These are phyloP conservation scores for Kwoniella heveanensis DNA, from an alignment of 768 basidiomycete species.

Conservation along the genomic window DNA sequence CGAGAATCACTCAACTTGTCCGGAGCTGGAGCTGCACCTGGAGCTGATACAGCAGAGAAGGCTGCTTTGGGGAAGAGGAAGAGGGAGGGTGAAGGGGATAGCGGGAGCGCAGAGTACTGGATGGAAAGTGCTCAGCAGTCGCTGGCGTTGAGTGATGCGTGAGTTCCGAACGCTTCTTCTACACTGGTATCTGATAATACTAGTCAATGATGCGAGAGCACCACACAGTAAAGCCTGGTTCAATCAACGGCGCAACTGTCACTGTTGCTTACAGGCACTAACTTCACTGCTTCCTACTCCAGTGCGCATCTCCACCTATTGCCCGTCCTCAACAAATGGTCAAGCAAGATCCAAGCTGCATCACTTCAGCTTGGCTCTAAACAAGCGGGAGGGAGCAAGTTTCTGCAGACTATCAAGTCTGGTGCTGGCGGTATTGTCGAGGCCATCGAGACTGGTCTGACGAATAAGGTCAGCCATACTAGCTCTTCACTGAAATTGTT, in stretches of 20 bases:
- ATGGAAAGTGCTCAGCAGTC: conserved; percentile 34
- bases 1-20: conserved; percentile 46
- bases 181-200: background rate
- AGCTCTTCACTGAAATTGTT: no score
- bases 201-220: no score
- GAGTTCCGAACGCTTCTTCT: conserved; percentile 27
- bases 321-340: conserved; percentile 89
- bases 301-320: conserved; percentile 72
- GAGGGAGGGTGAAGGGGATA: conserved; percentile 28
- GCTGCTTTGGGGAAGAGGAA: conserved; percentile 37
- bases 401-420: conserved; percentile 58
- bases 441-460: conserved; percentile 73
- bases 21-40: conserved; percentile 18
- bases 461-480: conserved; percentile 47
- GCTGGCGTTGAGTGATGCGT: conserved; percentile 40
- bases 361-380: conserved; percentile 69
- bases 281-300: background rate
- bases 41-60: background rate
- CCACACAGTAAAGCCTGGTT: no score
- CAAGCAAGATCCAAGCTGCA: conserved; percentile 89
- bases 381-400: conserved; percentile 61
- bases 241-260: no score
- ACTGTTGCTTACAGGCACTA: no score
- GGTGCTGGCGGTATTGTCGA: conserved; percentile 61
- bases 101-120: conserved; percentile 38